phyloP scores from a whole-genome alignment of 192 early-diverging fungal genomes.

The Mortierella alpina region DNA sequence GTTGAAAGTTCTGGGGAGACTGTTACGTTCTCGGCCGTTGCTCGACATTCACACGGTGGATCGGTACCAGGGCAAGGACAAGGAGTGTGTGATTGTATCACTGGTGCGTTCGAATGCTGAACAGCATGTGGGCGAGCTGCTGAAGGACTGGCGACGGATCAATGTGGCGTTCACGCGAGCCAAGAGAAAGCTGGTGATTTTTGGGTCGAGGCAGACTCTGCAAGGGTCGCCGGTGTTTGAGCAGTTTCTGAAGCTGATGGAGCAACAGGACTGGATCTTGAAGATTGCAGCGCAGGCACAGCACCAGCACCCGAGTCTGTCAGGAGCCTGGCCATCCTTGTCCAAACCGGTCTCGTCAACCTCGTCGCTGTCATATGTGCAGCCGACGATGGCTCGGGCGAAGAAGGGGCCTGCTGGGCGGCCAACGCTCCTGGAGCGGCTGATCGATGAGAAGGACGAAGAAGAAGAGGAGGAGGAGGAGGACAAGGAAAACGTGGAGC shows the following conservation, averaged over 20 bases:
- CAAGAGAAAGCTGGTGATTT: conserved; percentile 86
- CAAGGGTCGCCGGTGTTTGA: conserved; percentile 64
- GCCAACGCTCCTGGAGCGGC: neutral
- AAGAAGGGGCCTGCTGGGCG: neutral
- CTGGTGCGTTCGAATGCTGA: conserved; percentile 85
- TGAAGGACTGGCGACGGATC: conserved; percentile 91
- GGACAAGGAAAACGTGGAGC: conserved; percentile 19
- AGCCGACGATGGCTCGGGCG: neutral
- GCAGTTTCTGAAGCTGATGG: conserved; percentile 62
- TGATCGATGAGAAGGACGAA: too few relatives aligned
- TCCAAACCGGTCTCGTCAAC: neutral
- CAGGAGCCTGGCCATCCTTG: neutral
- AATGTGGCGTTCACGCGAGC: conserved; percentile 97
- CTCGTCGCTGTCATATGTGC: neutral
- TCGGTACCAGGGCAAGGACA: conserved; percentile 94
- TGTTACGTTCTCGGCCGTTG: conserved; percentile 39
- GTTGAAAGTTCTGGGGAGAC: conserved; percentile 63
- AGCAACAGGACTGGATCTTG: conserved; percentile 39
- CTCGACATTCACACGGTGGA: conserved; percentile 92
- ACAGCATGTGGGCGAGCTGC: conserved; percentile 82
- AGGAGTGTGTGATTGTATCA: conserved; percentile 90
- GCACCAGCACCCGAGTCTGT: conserved; percentile 20
- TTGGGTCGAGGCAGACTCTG: conserved; percentile 86
- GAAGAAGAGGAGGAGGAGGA: conserved; percentile 1
- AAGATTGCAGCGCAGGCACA: conserved; percentile 12